These are phyloP conservation scores for Salix koriyanagi DNA, from an alignment of 345 rosid species.

Conservation along the genomic window DNA sequence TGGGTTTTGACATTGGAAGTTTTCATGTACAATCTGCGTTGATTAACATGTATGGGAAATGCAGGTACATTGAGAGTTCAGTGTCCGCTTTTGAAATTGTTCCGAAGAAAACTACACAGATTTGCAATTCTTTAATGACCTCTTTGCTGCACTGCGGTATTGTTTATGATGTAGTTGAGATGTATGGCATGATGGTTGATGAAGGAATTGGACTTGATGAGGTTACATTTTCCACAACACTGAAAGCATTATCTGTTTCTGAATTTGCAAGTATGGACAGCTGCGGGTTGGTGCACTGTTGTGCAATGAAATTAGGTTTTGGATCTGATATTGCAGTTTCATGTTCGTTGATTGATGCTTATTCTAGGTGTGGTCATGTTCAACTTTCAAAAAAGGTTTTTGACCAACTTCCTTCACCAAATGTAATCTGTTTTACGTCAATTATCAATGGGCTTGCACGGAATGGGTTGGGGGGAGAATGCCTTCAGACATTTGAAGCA, in stretches of 20 bases:
- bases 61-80: constrained; percentile 56
- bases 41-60: constrained; percentile 73
- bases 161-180: constrained; percentile 51
- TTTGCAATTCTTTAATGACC: constrained; percentile 70
- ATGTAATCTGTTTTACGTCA: constrained; percentile 60
- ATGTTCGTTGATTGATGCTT: constrained; percentile 64
- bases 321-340: constrained; percentile 60
- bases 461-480: constrained; percentile 63
- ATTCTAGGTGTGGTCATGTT: constrained; percentile 62
- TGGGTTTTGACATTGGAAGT: constrained; percentile 44
- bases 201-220: constrained; percentile 66
- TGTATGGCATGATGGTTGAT: constrained; percentile 71
- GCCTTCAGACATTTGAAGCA: constrained; percentile 49
- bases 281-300: constrained; percentile 51
- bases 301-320: constrained; percentile 53
- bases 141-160: constrained; percentile 55
- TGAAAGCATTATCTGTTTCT: constrained; percentile 60
- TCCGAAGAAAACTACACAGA: constrained; percentile 38
- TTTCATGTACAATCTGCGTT: constrained; percentile 62
- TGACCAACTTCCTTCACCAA: constrained; percentile 45
- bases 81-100: constrained; percentile 37
- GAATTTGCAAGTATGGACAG: constrained; percentile 33
- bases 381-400: constrained; percentile 50
- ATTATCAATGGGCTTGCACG: constrained; percentile 60
- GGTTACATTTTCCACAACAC: constrained; percentile 52